Evolutionary conservation across 306 rosid species (phyloP), one percentile per base, ranked within the genome.

Genomic region (Comarum palustre): DNA sequence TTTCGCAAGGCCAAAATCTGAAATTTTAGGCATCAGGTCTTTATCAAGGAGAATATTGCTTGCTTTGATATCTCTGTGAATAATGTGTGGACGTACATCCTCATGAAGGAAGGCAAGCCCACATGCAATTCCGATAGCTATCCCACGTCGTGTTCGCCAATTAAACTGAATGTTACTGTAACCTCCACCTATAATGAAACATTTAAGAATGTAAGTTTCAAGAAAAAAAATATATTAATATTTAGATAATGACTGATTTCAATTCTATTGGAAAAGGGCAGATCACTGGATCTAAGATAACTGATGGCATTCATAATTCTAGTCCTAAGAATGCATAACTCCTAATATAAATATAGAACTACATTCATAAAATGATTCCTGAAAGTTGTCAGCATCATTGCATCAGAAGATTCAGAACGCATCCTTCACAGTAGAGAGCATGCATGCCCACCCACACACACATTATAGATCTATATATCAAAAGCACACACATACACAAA

Each of bases 1-100:
- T 81, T 90, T 94, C 48, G 99, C 99, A 14, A 94, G 99, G 32
- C 99, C 99, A 59, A 94, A 94, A 83, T 94, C 99, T 29, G 99
- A 87, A 76, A 94, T 94, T 76, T 85, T 94, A 39, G 99, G 96
- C 15, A 82, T 75, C 32, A 94, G 86, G 69, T 89, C 86, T 76
- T 69, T 78, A 75, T 90, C 96, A 16, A 94, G 97, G 43, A 94
- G 90, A 80, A 94, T 94, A 60, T 94, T 94, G 88, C 99, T 94
- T 8, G 99, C 97, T 87, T 94, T 94, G 81, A 94, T 94, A 74
- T 94, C 99, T 71, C 99, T 88, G 74, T 94, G 99, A 81, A 91
- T 83, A 80, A 94, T 88, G 75, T 74, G 85, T 29, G 99, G 99
- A 50, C 83, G 87, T 14, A 88, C 91, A 82, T 86, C 97, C 79